Evolutionary conservation across 179 eudicot species (phyloP).

Genomic region (Patellifolia procumbens): DNA sequence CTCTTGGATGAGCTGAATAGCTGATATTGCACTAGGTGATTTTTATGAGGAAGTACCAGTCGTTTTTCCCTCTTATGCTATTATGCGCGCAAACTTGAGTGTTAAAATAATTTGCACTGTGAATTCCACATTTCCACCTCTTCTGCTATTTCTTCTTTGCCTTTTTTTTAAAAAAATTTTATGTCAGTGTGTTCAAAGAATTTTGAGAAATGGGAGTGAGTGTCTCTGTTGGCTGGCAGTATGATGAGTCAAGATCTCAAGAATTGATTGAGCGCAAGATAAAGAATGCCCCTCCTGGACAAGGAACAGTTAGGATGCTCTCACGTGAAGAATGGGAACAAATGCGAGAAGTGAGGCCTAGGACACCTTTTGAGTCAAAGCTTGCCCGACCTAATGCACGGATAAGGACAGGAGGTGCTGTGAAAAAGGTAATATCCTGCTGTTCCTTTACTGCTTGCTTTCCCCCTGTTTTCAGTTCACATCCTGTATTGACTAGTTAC

Average conservation of each 20-base stretch:
- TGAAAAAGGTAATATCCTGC: constrained; percentile 50
- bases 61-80: too few species aligned
- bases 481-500: neutral
- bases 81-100: neutral
- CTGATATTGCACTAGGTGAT: neutral
- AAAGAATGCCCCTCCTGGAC: constrained; percentile 80
- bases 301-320: constrained; percentile 90
- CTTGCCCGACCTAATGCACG: constrained; percentile 92
- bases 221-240: constrained; percentile 40
- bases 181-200: neutral
- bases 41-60: neutral
- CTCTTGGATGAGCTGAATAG: constrained; percentile 3
- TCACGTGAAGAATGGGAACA: constrained; percentile 89
- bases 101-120: neutral
- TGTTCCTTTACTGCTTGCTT: neutral
- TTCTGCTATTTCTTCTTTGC: neutral
- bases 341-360: constrained; percentile 78
- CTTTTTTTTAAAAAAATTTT: neutral
- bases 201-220: neutral
- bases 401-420: constrained; percentile 66
- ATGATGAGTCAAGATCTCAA: constrained; percentile 80
- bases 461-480: neutral
- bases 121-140: too few species aligned
- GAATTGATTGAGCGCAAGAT: constrained; percentile 75
- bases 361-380: constrained; percentile 94